Percentiles rank a stretch among this genome's conserved stretches.
phyloP scores from a whole-genome alignment of 306 rosid species.

The Glycine latifolia region DNA sequence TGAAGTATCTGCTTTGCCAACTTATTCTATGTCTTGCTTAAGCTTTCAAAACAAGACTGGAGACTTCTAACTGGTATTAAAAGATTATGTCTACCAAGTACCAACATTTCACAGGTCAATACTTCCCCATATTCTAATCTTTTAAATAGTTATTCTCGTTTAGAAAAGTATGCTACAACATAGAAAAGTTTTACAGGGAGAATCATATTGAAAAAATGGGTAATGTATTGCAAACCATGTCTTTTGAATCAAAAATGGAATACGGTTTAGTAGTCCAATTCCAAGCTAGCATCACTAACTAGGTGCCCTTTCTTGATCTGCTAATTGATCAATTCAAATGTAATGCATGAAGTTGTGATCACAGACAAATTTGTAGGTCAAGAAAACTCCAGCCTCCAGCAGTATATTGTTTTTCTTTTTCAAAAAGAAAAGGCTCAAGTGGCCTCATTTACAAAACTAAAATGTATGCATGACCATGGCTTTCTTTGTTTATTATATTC shows the following conservation, averaged over 20 bases:
- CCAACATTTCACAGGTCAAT: slow-evolving; percentile 8
- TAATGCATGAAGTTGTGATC: not conserved
- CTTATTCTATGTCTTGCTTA: not conserved
- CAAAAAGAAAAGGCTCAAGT: not conserved
- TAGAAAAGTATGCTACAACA: not conserved
- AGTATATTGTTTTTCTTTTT: not conserved
- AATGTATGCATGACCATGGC: not conserved
- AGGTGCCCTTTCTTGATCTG: not conserved
- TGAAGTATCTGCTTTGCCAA: not conserved
- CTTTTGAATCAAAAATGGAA: not conserved
- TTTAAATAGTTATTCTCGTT: not conserved
- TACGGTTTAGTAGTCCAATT: not conserved
- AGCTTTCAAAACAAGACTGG: slow-evolving; percentile 4
- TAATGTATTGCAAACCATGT: not conserved
- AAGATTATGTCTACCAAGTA: not conserved
- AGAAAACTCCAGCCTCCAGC: not conserved
- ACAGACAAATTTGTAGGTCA: not conserved
- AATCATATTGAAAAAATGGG: not conserved
- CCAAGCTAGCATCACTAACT: slow-evolving; percentile 1
- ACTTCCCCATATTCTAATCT: not conserved
- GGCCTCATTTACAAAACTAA: not conserved
- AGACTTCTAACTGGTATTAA: not conserved
- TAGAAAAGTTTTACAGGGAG: not conserved
- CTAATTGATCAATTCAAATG: not conserved
- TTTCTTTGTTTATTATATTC: not conserved